phyloP scores from a whole-genome alignment of 352 stramenopile species.

The Pythium utonaiense region DNA sequence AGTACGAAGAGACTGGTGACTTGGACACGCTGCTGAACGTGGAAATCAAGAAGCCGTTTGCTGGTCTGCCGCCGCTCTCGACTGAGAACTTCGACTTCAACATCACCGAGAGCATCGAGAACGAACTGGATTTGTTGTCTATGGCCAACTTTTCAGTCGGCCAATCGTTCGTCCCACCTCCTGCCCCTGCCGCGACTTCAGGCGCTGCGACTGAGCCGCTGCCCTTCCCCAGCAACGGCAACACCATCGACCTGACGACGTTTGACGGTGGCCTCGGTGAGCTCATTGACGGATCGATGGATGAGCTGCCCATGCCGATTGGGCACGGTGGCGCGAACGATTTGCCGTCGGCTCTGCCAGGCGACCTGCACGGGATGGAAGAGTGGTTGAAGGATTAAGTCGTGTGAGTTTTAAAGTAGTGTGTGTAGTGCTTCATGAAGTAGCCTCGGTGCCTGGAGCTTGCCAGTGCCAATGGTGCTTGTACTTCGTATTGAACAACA shows the following conservation, averaged over 20 bases:
- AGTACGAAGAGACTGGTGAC: constrained; percentile 78
- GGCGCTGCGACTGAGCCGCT: constrained; percentile 32
- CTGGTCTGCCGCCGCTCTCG: constrained; percentile 51
- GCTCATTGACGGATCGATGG: constrained; percentile 50
- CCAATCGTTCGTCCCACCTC: constrained; percentile 13
- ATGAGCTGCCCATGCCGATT: constrained; percentile 66
- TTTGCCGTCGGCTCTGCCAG: constrained; percentile 49
- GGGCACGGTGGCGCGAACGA: constrained; percentile 43
- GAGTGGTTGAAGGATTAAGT: constrained; percentile 77
- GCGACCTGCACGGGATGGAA: constrained; percentile 75
- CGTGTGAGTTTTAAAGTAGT: constrained; percentile 4
- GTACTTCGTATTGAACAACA: background rate
- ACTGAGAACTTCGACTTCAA: constrained; percentile 68
- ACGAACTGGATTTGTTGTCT: constrained; percentile 72
- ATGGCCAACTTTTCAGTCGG: constrained; percentile 53
- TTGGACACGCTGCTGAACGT: constrained; percentile 68
- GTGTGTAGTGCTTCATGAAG: background rate
- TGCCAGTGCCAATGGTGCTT: background rate
- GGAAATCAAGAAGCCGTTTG: constrained; percentile 61
- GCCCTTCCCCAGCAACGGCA: constrained; percentile 32
- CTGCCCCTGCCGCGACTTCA: constrained; percentile 8
- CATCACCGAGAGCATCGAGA: constrained; percentile 77
- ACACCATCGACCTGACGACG: constrained; percentile 23
- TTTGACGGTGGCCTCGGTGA: constrained; percentile 45
- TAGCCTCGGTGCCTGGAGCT: background rate